Evolutionary conservation across 2,329 filamentous ascomycete genomes (phyloP).

Genomic region (Colletotrichum eremochloae): DNA sequence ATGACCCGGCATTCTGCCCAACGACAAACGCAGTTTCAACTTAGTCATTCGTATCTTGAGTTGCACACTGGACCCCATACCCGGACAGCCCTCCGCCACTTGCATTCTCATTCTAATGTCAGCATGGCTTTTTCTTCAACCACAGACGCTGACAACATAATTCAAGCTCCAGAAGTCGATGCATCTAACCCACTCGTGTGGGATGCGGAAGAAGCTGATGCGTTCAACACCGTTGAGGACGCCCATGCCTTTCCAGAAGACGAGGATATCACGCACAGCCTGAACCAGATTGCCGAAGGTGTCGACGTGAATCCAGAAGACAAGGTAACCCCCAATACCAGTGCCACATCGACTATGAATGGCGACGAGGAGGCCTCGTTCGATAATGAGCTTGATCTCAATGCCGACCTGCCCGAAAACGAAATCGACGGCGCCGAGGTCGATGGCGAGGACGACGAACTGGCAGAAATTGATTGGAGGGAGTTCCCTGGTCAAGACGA

Average conservation of each 20-base stretch:
- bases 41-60: background rate
- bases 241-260: constrained; percentile 17
- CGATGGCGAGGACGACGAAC: constrained; percentile 24
- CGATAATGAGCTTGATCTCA: constrained; percentile 51
- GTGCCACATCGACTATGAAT: constrained; percentile 51
- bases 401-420: constrained; percentile 39
- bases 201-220: constrained; percentile 38
- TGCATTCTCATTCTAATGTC: constrained; percentile 40
- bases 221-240: constrained; percentile 6
- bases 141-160: constrained; percentile 46
- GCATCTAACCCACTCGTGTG: constrained; percentile 46
- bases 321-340: constrained; percentile 45
- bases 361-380: constrained; percentile 50
- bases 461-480: constrained; percentile 48
- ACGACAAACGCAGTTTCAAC: background rate
- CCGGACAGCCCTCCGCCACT: constrained; percentile 12
- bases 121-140: constrained; percentile 44
- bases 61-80: background rate
- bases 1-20: constrained; percentile 12
- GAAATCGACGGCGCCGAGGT: constrained; percentile 1
- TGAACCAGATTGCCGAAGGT: constrained; percentile 12
- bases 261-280: constrained; percentile 10
- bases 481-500: constrained; percentile 45
- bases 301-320: constrained; percentile 19
- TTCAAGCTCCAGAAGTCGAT: constrained; percentile 45